Percentiles rank a stretch among this genome's conserved stretches.
Evolutionary conservation across 306 rosid genomes (phyloP).

Genomic region (Gleditsia sinensis): DNA sequence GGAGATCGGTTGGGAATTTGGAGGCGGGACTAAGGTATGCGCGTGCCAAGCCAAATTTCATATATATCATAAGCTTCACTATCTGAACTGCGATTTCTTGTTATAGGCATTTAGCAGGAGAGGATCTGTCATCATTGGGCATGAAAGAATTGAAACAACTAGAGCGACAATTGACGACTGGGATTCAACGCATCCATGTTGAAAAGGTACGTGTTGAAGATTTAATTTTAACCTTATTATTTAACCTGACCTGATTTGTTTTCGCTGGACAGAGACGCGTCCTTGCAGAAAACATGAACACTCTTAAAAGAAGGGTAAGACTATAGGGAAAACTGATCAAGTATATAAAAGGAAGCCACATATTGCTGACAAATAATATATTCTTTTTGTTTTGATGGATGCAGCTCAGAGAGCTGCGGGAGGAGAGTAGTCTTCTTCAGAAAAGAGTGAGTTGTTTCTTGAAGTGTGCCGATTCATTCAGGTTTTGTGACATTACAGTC

Average conservation of each 20-base stretch:
- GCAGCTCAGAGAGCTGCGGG: slow-evolving; percentile 35
- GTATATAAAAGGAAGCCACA: too few relatives aligned
- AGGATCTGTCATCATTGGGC: slow-evolving; percentile 47
- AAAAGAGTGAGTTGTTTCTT: slow-evolving; percentile 39
- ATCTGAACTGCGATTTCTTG: background rate
- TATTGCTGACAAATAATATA: too few relatives aligned
- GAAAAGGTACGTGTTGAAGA: slow-evolving; percentile 47
- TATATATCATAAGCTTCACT: background rate
- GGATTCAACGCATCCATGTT: slow-evolving; percentile 48
- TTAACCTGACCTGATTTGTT: too few relatives aligned
- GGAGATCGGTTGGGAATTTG: slow-evolving; percentile 37
- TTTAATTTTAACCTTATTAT: background rate
- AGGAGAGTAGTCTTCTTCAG: slow-evolving; percentile 43
- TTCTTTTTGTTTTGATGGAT: background rate
- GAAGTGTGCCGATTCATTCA: too few relatives aligned
- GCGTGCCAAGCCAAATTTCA: background rate
- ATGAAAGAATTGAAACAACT: slow-evolving; percentile 53
- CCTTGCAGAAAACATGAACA: slow-evolving; percentile 35
- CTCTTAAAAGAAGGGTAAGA: slow-evolving; percentile 51
- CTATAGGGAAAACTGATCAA: background rate
- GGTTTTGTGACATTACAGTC: background rate
- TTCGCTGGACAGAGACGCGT: slow-evolving; percentile 44
- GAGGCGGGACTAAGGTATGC: slow-evolving; percentile 44
- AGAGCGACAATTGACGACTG: slow-evolving; percentile 50
- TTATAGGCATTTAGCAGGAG: slow-evolving; percentile 49